A percentile compares a stretch with the other conserved stretches of the same genome.
Evolutionary conservation across 2,329 filamentous ascomycete genomes (phyloP).

Genomic region (Ceratocystis ficicola): DNA sequence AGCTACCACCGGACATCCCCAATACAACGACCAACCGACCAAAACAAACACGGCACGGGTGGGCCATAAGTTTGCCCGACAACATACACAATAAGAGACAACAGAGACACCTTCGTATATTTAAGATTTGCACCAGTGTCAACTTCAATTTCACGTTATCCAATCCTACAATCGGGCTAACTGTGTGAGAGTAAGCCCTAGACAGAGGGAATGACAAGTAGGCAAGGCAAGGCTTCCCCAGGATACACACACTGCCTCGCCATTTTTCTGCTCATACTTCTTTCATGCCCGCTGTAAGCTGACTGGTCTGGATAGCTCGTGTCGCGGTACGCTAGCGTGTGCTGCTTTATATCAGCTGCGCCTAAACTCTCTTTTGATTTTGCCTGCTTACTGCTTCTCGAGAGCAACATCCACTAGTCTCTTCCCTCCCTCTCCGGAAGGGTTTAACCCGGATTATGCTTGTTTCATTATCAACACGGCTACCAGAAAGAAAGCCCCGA

Average conservation of each 20-base stretch:
- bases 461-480: neutral
- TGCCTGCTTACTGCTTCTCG: neutral
- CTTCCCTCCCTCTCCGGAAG: neutral
- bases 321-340: neutral
- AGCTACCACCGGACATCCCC: conserved; percentile 10
- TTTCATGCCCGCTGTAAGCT: too few relatives aligned
- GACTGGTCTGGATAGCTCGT: too few relatives aligned
- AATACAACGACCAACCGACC: neutral
- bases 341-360: neutral
- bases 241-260: too few relatives aligned
- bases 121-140: neutral
- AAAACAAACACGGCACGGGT: neutral
- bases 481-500: neutral
- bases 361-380: neutral
- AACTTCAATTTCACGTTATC: neutral
- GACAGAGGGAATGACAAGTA: neutral
- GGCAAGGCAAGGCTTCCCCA: too few relatives aligned
- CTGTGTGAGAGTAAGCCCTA: neutral
- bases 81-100: neutral
- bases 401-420: neutral
- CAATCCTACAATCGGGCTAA: too few relatives aligned
- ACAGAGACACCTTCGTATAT: neutral
- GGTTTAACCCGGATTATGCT: conserved; percentile 5
- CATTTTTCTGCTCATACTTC: too few relatives aligned
- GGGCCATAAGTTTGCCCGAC: neutral